Percentiles rank a stretch among this genome's conserved stretches.
These are phyloP conservation scores for Haplosporangium gracile DNA, from an alignment of 192 early-diverging fungal species.

Conservation along the genomic window DNA sequence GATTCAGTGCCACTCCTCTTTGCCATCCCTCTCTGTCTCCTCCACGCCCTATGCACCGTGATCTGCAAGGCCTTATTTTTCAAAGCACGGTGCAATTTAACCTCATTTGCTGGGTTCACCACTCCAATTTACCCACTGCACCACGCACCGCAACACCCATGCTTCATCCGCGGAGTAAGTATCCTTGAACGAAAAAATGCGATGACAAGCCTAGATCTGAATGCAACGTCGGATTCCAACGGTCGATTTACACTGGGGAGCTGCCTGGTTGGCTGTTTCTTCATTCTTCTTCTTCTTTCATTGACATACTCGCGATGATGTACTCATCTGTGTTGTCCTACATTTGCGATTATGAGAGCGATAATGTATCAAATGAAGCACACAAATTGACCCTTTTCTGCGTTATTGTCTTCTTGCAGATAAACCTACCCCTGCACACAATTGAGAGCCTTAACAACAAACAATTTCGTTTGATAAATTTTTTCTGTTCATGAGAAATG, in stretches of 20 bases:
- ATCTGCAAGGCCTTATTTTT: neutral
- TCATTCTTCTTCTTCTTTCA: no score
- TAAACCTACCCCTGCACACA: no score
- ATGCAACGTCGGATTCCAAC: neutral
- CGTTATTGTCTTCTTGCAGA: no score
- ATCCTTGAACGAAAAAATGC: neutral
- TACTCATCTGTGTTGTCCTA: neutral
- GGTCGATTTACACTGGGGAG: neutral
- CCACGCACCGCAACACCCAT: neutral
- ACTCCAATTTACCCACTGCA: neutral
- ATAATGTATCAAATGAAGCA: slow-evolving; percentile 6
- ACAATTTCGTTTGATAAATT: neutral
- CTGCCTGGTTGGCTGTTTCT: neutral
- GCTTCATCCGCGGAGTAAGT: neutral
- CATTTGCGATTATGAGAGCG: slow-evolving; percentile 6
- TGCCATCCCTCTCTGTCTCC: no score
- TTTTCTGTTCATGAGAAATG: neutral
- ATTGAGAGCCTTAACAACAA: neutral
- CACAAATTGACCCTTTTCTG: neutral
- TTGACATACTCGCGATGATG: neutral
- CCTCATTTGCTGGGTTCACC: slow-evolving; percentile 1
- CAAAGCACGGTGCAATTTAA: no score
- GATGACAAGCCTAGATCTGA: neutral
- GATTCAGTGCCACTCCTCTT: no score
- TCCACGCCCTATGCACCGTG: no score